phyloP scores from a whole-genome alignment of 2,329 filamentous ascomycete species.

The Podosphaera leucotricha region DNA sequence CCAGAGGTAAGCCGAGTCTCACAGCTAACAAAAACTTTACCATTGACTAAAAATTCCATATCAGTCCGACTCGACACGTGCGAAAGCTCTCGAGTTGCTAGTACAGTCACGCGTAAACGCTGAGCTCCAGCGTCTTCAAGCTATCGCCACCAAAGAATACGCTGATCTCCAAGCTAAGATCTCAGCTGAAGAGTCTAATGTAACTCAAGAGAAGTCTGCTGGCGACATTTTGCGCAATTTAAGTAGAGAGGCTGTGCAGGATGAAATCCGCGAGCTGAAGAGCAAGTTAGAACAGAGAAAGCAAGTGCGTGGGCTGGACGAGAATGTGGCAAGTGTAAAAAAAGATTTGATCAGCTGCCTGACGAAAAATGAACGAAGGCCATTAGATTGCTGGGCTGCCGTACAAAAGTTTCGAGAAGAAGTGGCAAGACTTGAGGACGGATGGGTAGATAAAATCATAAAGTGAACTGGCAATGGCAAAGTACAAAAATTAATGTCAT shows the following conservation, averaged over 20 bases:
- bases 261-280: slow-evolving; percentile 34
- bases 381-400: slow-evolving; percentile 86
- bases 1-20: slow-evolving; percentile 41
- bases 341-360: slow-evolving; percentile 58
- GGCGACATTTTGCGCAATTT: slow-evolving; percentile 15
- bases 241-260: slow-evolving; percentile 26
- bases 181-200: slow-evolving; percentile 15
- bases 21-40: background rate
- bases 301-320: slow-evolving; percentile 45
- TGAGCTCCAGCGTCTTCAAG: slow-evolving; percentile 61
- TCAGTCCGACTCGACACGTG: slow-evolving; percentile 73
- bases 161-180: slow-evolving; percentile 42
- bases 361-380: slow-evolving; percentile 61
- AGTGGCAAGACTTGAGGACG: slow-evolving; percentile 64
- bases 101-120: slow-evolving; percentile 68
- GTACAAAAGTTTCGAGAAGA: slow-evolving; percentile 77
- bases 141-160: slow-evolving; percentile 45
- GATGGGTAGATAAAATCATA: slow-evolving; percentile 68
- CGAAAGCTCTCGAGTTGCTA: slow-evolving; percentile 62
- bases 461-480: slow-evolving; percentile 6
- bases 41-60: background rate
- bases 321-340: slow-evolving; percentile 50
- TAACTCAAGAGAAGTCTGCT: slow-evolving; percentile 2
- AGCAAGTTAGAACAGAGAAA: slow-evolving; percentile 36
- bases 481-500: background rate